phyloP scores from a whole-genome alignment of 2,329 filamentous ascomycete species.

The Scedosporium aurantiacum region DNA sequence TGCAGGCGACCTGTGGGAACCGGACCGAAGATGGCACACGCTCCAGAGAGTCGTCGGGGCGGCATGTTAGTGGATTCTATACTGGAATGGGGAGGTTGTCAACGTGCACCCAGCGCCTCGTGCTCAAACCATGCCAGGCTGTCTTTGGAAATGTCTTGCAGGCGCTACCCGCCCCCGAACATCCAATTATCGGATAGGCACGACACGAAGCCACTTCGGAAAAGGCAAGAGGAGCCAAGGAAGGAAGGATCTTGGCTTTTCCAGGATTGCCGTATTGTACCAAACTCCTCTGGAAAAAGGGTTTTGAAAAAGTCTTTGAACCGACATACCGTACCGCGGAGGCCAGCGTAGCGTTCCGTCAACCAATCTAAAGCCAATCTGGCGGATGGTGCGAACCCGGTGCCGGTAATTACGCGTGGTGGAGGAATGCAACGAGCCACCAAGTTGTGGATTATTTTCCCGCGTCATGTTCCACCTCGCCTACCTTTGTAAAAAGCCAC shows the following conservation, averaged over 20 bases:
- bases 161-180: too few relatives aligned
- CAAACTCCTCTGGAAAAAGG: not conserved
- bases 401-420: not conserved
- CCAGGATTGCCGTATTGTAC: not conserved
- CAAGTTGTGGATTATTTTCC: not conserved
- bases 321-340: not conserved
- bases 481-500: too few relatives aligned
- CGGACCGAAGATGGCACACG: not conserved
- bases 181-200: too few relatives aligned
- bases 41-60: too few relatives aligned
- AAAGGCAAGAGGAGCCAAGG: not conserved
- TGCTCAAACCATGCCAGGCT: too few relatives aligned
- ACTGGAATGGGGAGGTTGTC: too few relatives aligned
- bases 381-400: not conserved
- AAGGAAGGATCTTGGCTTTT: not conserved
- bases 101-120: too few relatives aligned
- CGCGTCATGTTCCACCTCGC: not conserved
- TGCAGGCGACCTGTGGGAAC: not conserved
- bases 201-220: not conserved
- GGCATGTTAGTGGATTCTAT: too few relatives aligned
- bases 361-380: not conserved
- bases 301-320: not conserved
- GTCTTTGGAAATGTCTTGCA: too few relatives aligned
- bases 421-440: not conserved
- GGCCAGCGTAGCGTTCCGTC: not conserved